phyloP scores from a whole-genome alignment of 208 protist genomes.

The Trypanosoma scelopori region DNA sequence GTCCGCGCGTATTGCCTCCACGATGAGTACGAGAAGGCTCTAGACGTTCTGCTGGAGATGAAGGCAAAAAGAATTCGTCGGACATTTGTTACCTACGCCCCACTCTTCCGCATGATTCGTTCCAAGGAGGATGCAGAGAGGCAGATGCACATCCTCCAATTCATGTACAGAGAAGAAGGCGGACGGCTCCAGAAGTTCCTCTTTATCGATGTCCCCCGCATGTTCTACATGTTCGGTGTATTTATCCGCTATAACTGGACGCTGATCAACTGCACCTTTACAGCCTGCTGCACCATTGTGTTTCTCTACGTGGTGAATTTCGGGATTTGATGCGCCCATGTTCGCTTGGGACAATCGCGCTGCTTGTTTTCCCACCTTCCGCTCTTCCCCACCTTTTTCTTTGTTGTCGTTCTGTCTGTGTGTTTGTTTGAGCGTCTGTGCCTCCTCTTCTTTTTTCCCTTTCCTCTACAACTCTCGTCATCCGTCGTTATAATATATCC shows the following conservation, averaged over 20 bases:
- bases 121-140: slow-evolving; percentile 51
- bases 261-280: slow-evolving; percentile 68
- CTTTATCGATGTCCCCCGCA: slow-evolving; percentile 85
- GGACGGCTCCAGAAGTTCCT: slow-evolving; percentile 75
- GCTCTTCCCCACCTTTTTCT: background rate
- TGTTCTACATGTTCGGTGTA: slow-evolving; percentile 86
- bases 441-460: slow-evolving; percentile 6
- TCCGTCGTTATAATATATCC: too few relatives aligned
- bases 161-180: slow-evolving; percentile 81
- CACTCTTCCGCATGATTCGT: slow-evolving; percentile 85
- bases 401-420: slow-evolving; percentile 5
- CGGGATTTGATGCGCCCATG: slow-evolving; percentile 15
- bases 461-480: too few relatives aligned
- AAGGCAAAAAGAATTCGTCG: slow-evolving; percentile 67
- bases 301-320: slow-evolving; percentile 27
- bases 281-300: slow-evolving; percentile 36
- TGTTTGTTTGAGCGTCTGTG: too few relatives aligned
- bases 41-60: slow-evolving; percentile 84
- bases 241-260: slow-evolving; percentile 89
- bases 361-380: background rate
- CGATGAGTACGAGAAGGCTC: slow-evolving; percentile 71
- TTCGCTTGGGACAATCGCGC: background rate
- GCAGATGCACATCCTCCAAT: slow-evolving; percentile 64
- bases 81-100: slow-evolving; percentile 91
- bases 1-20: slow-evolving; percentile 79